These are phyloP conservation scores for Lathyrus tuberosus DNA, from an alignment of 306 rosid species.

Conservation along the genomic window DNA sequence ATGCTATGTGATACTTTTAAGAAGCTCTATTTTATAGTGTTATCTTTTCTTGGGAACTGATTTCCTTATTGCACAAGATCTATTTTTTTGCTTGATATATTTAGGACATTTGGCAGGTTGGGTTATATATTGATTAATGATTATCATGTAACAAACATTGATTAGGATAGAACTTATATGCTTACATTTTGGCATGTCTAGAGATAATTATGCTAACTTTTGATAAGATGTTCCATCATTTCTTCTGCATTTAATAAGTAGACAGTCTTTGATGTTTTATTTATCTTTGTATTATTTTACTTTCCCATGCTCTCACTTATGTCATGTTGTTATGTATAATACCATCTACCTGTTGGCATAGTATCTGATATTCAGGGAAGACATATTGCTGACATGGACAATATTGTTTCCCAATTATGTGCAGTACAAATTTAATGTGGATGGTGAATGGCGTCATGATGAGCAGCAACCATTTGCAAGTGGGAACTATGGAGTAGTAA, in stretches of 20 bases:
- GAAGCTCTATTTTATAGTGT: too few species aligned
- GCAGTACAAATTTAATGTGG: conserved; percentile 84
- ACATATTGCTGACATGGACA: conserved; percentile 43
- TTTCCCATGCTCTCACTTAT: neutral
- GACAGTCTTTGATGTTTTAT: too few species aligned
- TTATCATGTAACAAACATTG: too few species aligned
- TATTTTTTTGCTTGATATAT: too few species aligned
- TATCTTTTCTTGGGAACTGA: too few species aligned
- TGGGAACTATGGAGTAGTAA: conserved; percentile 68
- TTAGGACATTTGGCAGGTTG: too few species aligned
- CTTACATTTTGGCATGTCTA: conserved; percentile 1
- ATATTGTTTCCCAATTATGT: conserved; percentile 41
- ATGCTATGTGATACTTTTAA: too few species aligned
- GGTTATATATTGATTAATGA: too few species aligned
- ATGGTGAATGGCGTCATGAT: conserved; percentile 87
- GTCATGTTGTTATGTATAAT: conserved; percentile 24
- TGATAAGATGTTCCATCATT: neutral
- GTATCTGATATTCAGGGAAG: conserved; percentile 36
- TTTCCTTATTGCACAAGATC: too few species aligned
- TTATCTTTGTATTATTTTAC: conserved; percentile 14
- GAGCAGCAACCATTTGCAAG: conserved; percentile 62
- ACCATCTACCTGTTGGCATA: conserved; percentile 2
- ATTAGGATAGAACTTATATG: conserved; percentile 6
- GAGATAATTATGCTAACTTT: neutral
- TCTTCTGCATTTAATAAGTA: neutral